Percentiles rank a stretch among this genome's conserved stretches.
These are phyloP conservation scores for Aspergillus heteromorphus DNA, from an alignment of 495 filamentous ascomycete species.

Conservation along the genomic window DNA sequence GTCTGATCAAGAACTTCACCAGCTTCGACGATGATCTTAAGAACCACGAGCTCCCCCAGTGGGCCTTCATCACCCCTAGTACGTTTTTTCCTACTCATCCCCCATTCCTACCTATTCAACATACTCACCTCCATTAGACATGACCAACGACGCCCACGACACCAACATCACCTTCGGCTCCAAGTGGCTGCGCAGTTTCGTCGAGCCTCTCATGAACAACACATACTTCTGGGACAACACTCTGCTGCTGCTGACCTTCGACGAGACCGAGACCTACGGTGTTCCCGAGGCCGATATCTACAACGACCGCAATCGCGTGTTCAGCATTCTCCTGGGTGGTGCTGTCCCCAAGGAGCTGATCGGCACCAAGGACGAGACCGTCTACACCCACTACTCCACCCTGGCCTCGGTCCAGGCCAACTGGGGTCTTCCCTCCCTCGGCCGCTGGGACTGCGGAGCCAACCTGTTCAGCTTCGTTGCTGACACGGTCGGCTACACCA, in stretches of 20 bases:
- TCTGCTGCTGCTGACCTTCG: slow-evolving; percentile 61
- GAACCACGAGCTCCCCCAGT: slow-evolving; percentile 58
- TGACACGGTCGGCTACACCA: slow-evolving; percentile 3
- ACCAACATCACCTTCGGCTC: slow-evolving; percentile 53
- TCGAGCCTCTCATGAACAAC: slow-evolving; percentile 56
- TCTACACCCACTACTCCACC: slow-evolving; percentile 66
- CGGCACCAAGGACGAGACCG: slow-evolving; percentile 56
- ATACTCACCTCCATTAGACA: slow-evolving; percentile 28
- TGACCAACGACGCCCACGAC: slow-evolving; percentile 67
- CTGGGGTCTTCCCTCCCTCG: slow-evolving; percentile 59
- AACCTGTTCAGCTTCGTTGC: slow-evolving; percentile 17
- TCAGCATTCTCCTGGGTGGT: slow-evolving; percentile 55
- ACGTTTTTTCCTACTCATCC: background rate
- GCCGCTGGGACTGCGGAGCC: slow-evolving; percentile 63
- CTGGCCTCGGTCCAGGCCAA: slow-evolving; percentile 59
- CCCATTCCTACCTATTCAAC: background rate
- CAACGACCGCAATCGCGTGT: slow-evolving; percentile 45
- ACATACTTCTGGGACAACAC: slow-evolving; percentile 60
- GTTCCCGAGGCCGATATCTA: slow-evolving; percentile 15
- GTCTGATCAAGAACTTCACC: slow-evolving; percentile 61
- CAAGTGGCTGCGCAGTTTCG: slow-evolving; percentile 49
- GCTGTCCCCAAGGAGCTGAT: slow-evolving; percentile 49
- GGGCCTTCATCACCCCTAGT: slow-evolving; percentile 65
- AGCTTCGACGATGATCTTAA: slow-evolving; percentile 54
- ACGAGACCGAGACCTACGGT: slow-evolving; percentile 54